These are phyloP conservation scores for Sporothrix dimorphospora DNA, from an alignment of 2,329 filamentous ascomycete genomes.

Conservation along the genomic window DNA sequence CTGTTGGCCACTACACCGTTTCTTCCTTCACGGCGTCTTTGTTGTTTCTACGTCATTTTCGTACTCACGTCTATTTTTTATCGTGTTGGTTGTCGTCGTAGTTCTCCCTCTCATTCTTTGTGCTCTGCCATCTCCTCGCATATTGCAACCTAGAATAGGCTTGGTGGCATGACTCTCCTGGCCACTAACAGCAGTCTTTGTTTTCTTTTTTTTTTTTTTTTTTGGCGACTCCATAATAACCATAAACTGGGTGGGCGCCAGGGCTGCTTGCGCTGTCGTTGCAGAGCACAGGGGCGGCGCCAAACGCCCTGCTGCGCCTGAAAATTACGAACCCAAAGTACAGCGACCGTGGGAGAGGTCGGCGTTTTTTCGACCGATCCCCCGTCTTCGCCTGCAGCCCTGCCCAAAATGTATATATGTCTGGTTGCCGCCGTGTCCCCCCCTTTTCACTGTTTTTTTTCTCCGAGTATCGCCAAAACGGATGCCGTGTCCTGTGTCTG, in stretches of 20 bases:
- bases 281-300: background rate
- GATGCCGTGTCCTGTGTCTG: background rate
- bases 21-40: background rate
- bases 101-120: background rate
- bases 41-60: background rate
- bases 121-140: background rate
- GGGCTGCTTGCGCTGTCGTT: background rate
- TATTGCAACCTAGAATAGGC: background rate
- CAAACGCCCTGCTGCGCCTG: slow-evolving; percentile 1
- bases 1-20: background rate
- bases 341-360: background rate
- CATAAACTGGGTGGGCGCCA: background rate
- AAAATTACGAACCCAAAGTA: background rate
- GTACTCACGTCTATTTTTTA: background rate
- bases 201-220: background rate
- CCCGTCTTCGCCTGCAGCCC: background rate
- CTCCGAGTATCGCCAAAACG: background rate
- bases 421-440: background rate
- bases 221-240: background rate
- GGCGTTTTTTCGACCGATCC: background rate
- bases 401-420: background rate
- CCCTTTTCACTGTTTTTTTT: slow-evolving; percentile 3
- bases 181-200: too few relatives aligned
- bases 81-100: background rate
- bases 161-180: background rate